Evolutionary conservation across 2,329 filamentous ascomycete species (phyloP).

Genomic region (Hypoxylon sp.): DNA sequence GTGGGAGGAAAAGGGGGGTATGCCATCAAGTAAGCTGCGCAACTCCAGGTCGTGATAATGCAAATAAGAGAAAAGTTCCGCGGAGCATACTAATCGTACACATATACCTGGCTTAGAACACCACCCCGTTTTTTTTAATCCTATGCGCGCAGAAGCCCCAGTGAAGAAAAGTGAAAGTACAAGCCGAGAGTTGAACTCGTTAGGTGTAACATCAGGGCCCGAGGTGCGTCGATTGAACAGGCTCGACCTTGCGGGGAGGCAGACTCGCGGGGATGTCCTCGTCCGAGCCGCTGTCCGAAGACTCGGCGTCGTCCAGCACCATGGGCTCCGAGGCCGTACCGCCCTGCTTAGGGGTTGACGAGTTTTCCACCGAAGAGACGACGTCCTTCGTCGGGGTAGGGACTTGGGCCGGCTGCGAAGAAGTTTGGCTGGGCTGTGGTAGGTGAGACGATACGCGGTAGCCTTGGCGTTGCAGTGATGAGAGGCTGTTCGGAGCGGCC

Average conservation of each 20-base stretch:
- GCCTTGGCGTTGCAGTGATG: slow-evolving; percentile 42
- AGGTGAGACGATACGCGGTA: slow-evolving; percentile 44
- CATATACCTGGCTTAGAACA: no score
- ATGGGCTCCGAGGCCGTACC: slow-evolving; percentile 40
- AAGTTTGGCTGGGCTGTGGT: slow-evolving; percentile 14
- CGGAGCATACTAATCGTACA: no score
- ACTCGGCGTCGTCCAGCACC: slow-evolving; percentile 37
- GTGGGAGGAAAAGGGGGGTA: no score
- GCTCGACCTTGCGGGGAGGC: slow-evolving; percentile 29
- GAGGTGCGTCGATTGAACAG: slow-evolving; percentile 9
- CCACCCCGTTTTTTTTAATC: no score
- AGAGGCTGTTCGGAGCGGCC: slow-evolving; percentile 37
- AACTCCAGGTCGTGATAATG: no score
- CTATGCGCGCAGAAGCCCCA: no score
- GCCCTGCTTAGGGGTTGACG: slow-evolving; percentile 15
- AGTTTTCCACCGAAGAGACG: slow-evolving; percentile 3
- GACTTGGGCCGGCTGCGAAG: no score
- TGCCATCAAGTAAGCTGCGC: no score
- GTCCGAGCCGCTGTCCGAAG: slow-evolving; percentile 36
- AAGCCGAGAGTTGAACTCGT: neutral
- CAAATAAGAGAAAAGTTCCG: no score
- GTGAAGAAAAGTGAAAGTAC: no score
- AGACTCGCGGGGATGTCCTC: slow-evolving; percentile 44
- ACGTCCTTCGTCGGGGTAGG: slow-evolving; percentile 22
- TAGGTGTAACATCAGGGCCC: slow-evolving; percentile 1